Conservation (phyloP, 441 rosid species). For the Adansonia grandidieri region DNA sequence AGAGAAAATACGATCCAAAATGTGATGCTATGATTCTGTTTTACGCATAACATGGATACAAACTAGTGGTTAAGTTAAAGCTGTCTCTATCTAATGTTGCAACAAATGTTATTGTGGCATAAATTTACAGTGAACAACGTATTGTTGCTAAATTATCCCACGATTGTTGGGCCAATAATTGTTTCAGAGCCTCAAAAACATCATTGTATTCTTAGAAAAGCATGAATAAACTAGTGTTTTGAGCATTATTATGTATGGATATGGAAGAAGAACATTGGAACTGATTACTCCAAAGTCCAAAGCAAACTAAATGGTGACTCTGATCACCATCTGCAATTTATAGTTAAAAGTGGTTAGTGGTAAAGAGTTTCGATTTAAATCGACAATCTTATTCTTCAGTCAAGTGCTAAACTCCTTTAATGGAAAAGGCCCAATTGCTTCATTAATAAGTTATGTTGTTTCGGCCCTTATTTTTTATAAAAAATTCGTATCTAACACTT, state of each 20-base stretch:
- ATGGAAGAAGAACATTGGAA: background rate
- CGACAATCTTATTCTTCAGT: too few relatives aligned
- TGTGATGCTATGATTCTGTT: conserved; percentile 27
- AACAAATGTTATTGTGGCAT: background rate
- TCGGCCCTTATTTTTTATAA: too few relatives aligned
- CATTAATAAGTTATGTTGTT: too few relatives aligned
- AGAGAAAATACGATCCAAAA: conserved; percentile 55
- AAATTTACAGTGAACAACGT: background rate
- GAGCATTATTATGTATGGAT: background rate
- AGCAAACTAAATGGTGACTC: too few relatives aligned
- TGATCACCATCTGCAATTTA: too few relatives aligned
- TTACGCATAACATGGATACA: background rate
- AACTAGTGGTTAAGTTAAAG: background rate
- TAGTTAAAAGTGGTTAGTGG: too few relatives aligned
- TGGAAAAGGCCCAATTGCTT: too few relatives aligned
- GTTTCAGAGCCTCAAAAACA: background rate
- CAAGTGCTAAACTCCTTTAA: too few relatives aligned
- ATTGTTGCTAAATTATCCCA: background rate
- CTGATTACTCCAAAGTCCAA: too few relatives aligned
- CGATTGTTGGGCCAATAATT: background rate
- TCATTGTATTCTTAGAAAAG: background rate
- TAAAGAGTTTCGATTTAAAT: too few relatives aligned
- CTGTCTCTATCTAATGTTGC: background rate
- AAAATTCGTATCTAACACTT: too few relatives aligned
- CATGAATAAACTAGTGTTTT: background rate